Percentiles rank a stretch among this genome's conserved stretches.
phyloP scores from a whole-genome alignment of 148 eudicot species.

The Nyssa sinensis region DNA sequence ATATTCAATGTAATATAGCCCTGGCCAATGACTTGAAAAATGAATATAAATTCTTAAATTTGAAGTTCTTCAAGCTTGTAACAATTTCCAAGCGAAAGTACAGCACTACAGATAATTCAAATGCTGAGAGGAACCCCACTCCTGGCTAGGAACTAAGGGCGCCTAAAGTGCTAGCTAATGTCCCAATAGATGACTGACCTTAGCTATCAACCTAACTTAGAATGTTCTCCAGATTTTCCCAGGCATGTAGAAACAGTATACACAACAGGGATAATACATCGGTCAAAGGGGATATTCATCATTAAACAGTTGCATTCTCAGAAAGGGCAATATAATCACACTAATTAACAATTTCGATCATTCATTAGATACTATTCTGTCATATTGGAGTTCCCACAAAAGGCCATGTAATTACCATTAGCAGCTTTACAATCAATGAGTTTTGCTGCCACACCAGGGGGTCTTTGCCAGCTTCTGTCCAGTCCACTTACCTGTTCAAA shows the following conservation, averaged over 20 bases:
- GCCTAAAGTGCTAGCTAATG: too few species aligned
- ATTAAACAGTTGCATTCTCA: background rate
- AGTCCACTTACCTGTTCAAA: slow-evolving; percentile 74
- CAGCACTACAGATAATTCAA: background rate
- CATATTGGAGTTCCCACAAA: background rate
- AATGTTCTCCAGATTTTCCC: too few species aligned
- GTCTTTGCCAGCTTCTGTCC: slow-evolving; percentile 96
- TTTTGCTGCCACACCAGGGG: slow-evolving; percentile 83
- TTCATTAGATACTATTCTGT: too few species aligned
- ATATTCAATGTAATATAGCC: slow-evolving; percentile 87
- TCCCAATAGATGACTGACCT: too few species aligned
- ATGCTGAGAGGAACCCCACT: background rate
- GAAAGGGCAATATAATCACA: too few species aligned
- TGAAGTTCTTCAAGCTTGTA: slow-evolving; percentile 5
- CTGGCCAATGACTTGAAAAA: slow-evolving; percentile 31
- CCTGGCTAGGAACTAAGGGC: background rate
- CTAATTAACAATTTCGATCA: too few species aligned
- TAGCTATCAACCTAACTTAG: background rate
- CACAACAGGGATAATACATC: background rate
- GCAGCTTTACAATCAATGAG: slow-evolving; percentile 70
- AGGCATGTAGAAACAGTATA: too few species aligned
- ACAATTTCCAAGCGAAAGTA: background rate
- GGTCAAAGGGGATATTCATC: background rate
- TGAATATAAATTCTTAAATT: background rate
- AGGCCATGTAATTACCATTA: slow-evolving; percentile 42